A percentile compares a stretch with the other conserved stretches of the same genome.
Evolutionary conservation across 2,329 filamentous ascomycete species (phyloP).

Genomic region (Tolypocladium tundrense): DNA sequence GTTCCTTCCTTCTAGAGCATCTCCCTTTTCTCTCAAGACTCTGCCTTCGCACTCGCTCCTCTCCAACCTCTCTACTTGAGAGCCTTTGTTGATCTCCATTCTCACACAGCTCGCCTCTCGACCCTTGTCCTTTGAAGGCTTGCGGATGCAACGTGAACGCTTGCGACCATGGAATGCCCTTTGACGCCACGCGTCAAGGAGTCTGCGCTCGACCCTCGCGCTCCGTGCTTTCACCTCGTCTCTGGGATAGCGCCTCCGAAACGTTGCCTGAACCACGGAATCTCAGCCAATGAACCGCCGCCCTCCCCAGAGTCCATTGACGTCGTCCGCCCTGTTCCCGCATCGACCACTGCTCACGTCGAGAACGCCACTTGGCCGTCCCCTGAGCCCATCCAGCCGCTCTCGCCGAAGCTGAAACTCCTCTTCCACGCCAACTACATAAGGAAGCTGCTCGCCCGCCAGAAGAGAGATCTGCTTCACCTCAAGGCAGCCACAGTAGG

Average conservation of each 20-base stretch:
- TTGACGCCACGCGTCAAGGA: background rate
- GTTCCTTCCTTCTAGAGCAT: background rate
- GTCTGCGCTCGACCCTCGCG: background rate
- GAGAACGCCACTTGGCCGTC: no score
- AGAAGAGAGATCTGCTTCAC: background rate
- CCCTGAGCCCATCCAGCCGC: background rate
- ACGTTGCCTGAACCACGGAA: background rate
- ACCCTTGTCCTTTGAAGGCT: background rate
- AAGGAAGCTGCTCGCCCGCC: background rate
- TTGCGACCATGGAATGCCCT: background rate
- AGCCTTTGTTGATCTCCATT: background rate
- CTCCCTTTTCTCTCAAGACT: no score
- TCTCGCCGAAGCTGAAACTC: background rate
- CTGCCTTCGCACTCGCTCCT: background rate
- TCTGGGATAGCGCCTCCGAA: background rate
- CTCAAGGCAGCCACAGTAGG: background rate
- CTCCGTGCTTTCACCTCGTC: background rate
- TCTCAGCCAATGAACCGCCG: background rate
- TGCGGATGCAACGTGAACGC: background rate
- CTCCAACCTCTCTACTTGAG: background rate
- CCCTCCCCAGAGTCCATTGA: no score
- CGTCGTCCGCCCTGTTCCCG: background rate
- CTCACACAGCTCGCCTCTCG: background rate
- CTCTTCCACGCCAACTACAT: background rate
- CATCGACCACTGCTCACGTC: background rate